These are phyloP conservation scores for Xylaria grammica DNA, from an alignment of 495 filamentous ascomycete species.

Conservation along the genomic window DNA sequence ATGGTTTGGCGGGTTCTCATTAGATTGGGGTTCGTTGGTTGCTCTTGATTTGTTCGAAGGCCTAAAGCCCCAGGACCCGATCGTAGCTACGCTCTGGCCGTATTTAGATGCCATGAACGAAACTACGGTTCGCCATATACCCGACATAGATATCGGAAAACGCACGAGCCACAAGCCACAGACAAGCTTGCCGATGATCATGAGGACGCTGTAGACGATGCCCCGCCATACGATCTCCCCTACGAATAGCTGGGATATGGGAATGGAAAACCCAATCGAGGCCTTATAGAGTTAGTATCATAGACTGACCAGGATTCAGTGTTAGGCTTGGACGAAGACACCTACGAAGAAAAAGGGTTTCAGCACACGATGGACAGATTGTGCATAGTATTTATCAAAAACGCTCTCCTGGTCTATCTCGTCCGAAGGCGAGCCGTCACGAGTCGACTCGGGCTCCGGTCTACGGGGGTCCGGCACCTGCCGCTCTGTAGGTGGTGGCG, in stretches of 20 bases:
- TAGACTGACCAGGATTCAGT: neutral
- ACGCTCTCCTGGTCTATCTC: constrained; percentile 27
- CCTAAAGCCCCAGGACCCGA: neutral
- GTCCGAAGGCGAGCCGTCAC: neutral
- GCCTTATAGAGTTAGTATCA: constrained; percentile 44
- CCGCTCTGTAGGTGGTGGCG: neutral
- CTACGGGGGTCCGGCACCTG: neutral
- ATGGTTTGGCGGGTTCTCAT: neutral
- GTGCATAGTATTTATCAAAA: constrained; percentile 63
- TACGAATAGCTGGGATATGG: constrained; percentile 71
- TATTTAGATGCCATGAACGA: constrained; percentile 2
- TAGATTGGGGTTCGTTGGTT: neutral
- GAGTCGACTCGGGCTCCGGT: neutral
- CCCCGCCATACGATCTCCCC: constrained; percentile 72
- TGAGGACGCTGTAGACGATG: constrained; percentile 71
- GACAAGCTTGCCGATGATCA: constrained; percentile 66
- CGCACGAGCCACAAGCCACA: constrained; percentile 70
- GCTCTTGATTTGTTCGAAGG: neutral
- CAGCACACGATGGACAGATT: constrained; percentile 59
- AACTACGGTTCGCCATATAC: neutral
- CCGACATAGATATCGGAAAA: constrained; percentile 32
- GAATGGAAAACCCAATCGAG: constrained; percentile 80
- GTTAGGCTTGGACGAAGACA: neutral
- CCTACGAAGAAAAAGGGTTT: constrained; percentile 78
- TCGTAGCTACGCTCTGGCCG: neutral